A percentile compares a stretch with the other conserved stretches of the same genome.
Evolutionary conservation across 1,284 basidiomycete species (phyloP).

Genomic region (Ustilago tritici): DNA sequence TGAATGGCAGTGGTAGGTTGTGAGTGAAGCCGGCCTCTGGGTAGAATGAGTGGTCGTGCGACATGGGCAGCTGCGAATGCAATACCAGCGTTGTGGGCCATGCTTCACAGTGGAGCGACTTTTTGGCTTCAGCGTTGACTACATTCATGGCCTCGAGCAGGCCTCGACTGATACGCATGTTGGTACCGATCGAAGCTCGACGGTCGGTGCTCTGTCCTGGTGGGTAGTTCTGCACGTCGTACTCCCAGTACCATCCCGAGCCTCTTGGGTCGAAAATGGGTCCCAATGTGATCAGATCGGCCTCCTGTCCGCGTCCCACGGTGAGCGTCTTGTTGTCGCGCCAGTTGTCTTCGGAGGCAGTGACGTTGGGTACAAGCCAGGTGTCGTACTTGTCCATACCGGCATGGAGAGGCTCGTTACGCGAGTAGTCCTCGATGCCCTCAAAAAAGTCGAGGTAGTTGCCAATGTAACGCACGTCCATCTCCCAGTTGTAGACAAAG

Average conservation of each 20-base stretch:
- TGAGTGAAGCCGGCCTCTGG: slow-evolving; percentile 69
- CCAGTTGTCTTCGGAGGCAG: slow-evolving; percentile 65
- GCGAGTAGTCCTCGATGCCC: slow-evolving; percentile 66
- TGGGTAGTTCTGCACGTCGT: slow-evolving; percentile 69
- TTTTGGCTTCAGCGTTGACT: slow-evolving; percentile 69
- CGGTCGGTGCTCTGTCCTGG: slow-evolving; percentile 63
- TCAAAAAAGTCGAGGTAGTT: slow-evolving; percentile 69
- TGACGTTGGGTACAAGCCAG: slow-evolving; percentile 67
- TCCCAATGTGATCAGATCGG: slow-evolving; percentile 68
- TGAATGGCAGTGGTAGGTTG: slow-evolving; percentile 67
- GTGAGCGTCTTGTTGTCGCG: slow-evolving; percentile 51
- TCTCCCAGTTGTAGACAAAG: slow-evolving; percentile 70
- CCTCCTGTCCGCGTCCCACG: slow-evolving; percentile 63
- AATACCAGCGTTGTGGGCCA: slow-evolving; percentile 69
- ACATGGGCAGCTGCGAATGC: slow-evolving; percentile 67
- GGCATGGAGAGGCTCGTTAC: slow-evolving; percentile 64
- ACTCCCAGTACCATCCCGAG: slow-evolving; percentile 69
- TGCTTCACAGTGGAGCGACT: slow-evolving; percentile 69
- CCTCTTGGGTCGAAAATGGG: slow-evolving; percentile 70
- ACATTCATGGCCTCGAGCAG: slow-evolving; percentile 69
- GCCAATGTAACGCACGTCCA: slow-evolving; percentile 69
- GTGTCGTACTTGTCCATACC: slow-evolving; percentile 70
- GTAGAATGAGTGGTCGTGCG: slow-evolving; percentile 67
- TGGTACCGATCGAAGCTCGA: slow-evolving; percentile 68
- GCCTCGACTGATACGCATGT: slow-evolving; percentile 68